phyloP scores from a whole-genome alignment of 257 asterid species.

The Coffea canephora region DNA sequence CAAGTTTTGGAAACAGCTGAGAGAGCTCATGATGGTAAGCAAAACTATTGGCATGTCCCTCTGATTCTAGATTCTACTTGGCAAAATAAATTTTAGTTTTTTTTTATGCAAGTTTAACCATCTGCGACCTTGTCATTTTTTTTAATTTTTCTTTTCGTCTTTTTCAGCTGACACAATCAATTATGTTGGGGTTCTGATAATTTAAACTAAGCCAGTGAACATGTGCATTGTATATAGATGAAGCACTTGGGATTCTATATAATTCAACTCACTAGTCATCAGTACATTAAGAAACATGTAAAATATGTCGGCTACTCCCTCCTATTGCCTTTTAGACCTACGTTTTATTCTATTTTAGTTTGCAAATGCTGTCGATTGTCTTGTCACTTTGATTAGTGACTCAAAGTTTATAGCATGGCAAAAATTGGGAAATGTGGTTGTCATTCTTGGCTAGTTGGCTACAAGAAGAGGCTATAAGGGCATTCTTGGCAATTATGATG shows the following conservation, averaged over 20 bases:
- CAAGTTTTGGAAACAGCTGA: conserved; percentile 91
- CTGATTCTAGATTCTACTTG: neutral
- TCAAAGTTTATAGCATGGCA: neutral
- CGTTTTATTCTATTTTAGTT: neutral
- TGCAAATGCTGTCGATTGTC: neutral
- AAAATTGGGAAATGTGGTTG: neutral
- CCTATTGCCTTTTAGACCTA: neutral
- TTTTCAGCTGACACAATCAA: neutral
- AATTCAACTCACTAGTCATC: neutral
- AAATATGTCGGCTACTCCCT: neutral
- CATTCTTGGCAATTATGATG: neutral
- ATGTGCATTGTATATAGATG: neutral
- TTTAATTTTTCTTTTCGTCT: neutral
- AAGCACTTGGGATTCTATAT: neutral
- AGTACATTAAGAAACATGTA: neutral
- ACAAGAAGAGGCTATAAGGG: no score
- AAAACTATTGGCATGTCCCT: neutral
- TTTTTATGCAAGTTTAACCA: no score
- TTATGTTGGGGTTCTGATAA: neutral
- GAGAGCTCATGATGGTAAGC: conserved; percentile 90
- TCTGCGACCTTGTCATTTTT: neutral
- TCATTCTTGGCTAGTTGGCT: neutral
- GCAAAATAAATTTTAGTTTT: neutral
- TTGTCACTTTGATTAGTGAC: neutral
- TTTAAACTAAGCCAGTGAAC: neutral